Evolutionary conservation across 2,329 filamentous ascomycete genomes (phyloP), one percentile per base, ranked within the genome.

Genomic region (Rugonectria rugulosa): DNA sequence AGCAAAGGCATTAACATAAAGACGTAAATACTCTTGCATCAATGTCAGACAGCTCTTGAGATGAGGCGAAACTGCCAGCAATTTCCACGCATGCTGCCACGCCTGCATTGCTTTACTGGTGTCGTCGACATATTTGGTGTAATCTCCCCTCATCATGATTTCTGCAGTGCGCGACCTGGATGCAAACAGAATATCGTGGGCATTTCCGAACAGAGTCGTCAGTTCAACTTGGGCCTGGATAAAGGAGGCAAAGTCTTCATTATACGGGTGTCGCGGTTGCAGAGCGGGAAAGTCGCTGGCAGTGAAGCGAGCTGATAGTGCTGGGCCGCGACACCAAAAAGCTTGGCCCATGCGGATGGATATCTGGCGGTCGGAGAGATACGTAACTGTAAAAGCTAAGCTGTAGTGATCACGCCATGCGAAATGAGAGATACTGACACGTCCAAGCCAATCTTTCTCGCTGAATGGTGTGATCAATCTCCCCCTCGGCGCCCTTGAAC

Each of bases 41-140:
- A 57, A 41, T 3, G 15, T 53, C 19, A 59, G 19, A 12, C 48
- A 57, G 19, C 56, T 57, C 27, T 45, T 49, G 1, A 59, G 21
- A 10, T 59, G 53, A 5, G 56, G 38, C 2, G 47, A 56, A 6
- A 57, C 53, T 3, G 40, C 52, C 2, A 59, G 32, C 4, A 27
- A 42, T 8, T 15, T 46, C 48, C 48, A 59, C 9, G 46, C 53
- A 26, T 49, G 48, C n/a, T 57, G 42, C 53, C 53, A 57, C 5
- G 47, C 53, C 6, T 46, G 44, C 44, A 59, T 45, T 3, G 53
- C 56, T 3, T 41, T 37, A 23, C 38, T 53, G n/a, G 53, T 49
- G 36, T 59, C 53, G 15, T 59, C 56, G 12, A 57, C 53, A 5
- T 59, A 59, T 37, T 59, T 56, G 17, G 38, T 57, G 43, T 59